Conservation (phyloP, 371 early-diverging fungal species). For the Syncephalastrum racemosum region DNA sequence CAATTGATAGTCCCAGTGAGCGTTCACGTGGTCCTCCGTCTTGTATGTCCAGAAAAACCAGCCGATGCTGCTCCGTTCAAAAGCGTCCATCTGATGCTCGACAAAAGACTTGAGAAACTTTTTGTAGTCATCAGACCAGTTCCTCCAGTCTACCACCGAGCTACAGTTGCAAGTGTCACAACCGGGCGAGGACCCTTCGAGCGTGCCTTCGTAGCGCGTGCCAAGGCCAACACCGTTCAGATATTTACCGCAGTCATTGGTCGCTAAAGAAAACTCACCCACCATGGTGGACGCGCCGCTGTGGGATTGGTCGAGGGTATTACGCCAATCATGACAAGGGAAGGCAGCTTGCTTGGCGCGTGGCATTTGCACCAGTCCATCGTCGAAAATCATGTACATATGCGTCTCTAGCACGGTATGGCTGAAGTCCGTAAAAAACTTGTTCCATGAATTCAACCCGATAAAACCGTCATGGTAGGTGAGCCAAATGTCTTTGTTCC, state of each 20-base stretch:
- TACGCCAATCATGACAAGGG: conserved; percentile 44
- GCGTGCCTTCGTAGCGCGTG: conserved; percentile 66
- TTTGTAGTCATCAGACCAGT: conserved; percentile 35
- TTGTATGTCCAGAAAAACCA: conserved; percentile 87
- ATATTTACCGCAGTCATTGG: conserved; percentile 74
- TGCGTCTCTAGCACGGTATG: conserved; percentile 14
- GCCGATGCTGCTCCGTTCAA: conserved; percentile 48
- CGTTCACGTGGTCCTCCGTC: conserved; percentile 62
- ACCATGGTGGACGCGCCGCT: conserved; percentile 59
- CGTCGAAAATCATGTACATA: conserved; percentile 21
- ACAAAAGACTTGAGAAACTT: conserved; percentile 34
- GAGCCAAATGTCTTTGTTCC: conserved; percentile 14
- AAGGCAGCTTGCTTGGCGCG: conserved; percentile 37
- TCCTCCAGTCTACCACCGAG: conserved; percentile 34
- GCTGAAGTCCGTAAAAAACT: conserved; percentile 30
- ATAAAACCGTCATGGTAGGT: conserved; percentile 49
- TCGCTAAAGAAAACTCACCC: conserved; percentile 76
- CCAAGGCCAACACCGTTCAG: conserved; percentile 70
- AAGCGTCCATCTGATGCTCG: conserved; percentile 50
- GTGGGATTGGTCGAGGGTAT: conserved; percentile 20
- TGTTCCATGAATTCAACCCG: conserved; percentile 31
- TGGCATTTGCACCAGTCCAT: conserved; percentile 24
- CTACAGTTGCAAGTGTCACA: conserved; percentile 52
- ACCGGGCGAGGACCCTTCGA: conserved; percentile 14
- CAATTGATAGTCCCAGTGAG: conserved; percentile 71